A percentile compares a stretch with the other conserved stretches of the same genome.
Evolutionary conservation across 2,329 filamentous ascomycete genomes (phyloP).

Genomic region (Immersiporthe knoxdaviesiana): DNA sequence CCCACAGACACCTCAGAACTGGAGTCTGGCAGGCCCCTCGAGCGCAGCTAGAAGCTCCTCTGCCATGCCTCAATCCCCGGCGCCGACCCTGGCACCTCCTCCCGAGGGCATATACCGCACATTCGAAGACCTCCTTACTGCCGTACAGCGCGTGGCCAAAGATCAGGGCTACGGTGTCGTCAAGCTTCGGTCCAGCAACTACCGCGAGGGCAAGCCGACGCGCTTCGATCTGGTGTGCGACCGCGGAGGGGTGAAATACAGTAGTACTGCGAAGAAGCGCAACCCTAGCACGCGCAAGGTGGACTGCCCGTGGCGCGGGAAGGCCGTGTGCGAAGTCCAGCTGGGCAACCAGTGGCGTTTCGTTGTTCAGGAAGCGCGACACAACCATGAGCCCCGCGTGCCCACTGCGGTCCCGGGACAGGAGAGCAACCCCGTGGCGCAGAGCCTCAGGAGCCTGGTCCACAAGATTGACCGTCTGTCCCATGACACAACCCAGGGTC

Average conservation of each 20-base stretch:
- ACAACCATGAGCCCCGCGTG: slow-evolving; percentile 64
- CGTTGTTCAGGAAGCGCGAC: slow-evolving; percentile 60
- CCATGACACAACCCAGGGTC: slow-evolving; percentile 58
- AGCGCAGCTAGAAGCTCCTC: slow-evolving; percentile 38
- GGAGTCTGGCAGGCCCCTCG: slow-evolving; percentile 28
- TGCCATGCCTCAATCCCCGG: slow-evolving; percentile 52
- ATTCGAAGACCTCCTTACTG: slow-evolving; percentile 61
- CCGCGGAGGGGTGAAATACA: slow-evolving; percentile 66
- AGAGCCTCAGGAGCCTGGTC: slow-evolving; percentile 59
- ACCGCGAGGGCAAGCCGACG: slow-evolving; percentile 64
- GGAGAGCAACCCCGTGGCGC: slow-evolving; percentile 61
- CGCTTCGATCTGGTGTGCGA: slow-evolving; percentile 67
- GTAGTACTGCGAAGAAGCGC: slow-evolving; percentile 66
- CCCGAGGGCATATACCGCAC: slow-evolving; percentile 63
- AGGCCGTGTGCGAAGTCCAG: slow-evolving; percentile 66
- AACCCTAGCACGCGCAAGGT: slow-evolving; percentile 67
- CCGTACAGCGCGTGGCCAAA: slow-evolving; percentile 63
- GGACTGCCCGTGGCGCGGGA: slow-evolving; percentile 65
- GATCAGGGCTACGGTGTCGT: slow-evolving; percentile 66
- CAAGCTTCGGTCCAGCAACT: slow-evolving; percentile 65
- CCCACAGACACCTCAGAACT: slow-evolving; percentile 30
- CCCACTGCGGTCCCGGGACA: slow-evolving; percentile 57
- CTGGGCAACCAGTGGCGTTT: slow-evolving; percentile 68
- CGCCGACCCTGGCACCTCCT: slow-evolving; percentile 55
- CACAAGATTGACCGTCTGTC: slow-evolving; percentile 63